Evolutionary conservation across 2,329 filamentous ascomycete genomes (phyloP), one percentile per base, ranked within the genome.

Genomic region (Penicillium freii): DNA sequence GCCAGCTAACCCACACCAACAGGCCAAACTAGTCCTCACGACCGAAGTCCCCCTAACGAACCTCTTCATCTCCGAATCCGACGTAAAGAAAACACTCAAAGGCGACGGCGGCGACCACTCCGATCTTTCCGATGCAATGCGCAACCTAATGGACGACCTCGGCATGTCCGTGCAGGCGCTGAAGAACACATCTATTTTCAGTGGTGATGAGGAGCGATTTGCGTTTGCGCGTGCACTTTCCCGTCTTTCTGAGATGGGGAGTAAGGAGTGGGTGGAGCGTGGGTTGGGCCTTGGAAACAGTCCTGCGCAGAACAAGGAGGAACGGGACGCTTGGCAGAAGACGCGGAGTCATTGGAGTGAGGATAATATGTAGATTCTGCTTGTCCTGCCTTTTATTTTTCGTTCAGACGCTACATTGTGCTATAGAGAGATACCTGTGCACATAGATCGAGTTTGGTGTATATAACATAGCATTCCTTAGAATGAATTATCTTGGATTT

Each of bases 21-120:
- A 93, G 74, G 92, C 92, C n/a, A 97, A 97, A 77, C 84, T 99
- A 8, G 93, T 97, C 17, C 84, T 99, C 55, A 99, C 94, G 0
- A 92, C 90, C 3, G 91, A 87, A 40, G 90, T 92, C 48, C 91
- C 93, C 0, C 80, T 99, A 2, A 85, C 86, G 8, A 87, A 96
- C 71, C 85, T 97, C 34, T 99, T 97, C 76, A 82, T 96, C 45
- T 91, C 89, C 23, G 81, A 84, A 17, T 80, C 84, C 17, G 89
- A 92, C 72, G 78, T 91, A 48, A 81, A 84, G 43, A 82, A 87
- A 64, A 81, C 86, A 8, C 70, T 87, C 15, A 73, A 62, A 23
- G 76, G 76, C 17, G 74, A 71, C 5, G 74, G 78, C 46, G 78
- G 78, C 47, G 79, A 81, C 17, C 76, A 79, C 44, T 70, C 78